phyloP scores from a whole-genome alignment of 176 grass and related monocot species.

The Musa schizocarpa region DNA sequence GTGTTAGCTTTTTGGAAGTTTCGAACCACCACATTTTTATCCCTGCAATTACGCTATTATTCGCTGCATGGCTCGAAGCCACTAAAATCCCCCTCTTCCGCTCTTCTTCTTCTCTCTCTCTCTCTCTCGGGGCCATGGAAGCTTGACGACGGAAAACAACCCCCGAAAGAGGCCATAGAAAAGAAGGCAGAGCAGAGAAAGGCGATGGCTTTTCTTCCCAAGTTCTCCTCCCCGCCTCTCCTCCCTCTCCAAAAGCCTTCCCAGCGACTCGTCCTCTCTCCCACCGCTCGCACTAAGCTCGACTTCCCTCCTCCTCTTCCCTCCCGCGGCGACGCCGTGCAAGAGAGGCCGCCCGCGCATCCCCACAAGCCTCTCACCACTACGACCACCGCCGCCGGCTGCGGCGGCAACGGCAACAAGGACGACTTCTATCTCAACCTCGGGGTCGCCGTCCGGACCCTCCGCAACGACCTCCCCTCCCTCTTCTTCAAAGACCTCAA shows the following conservation, averaged over 20 bases:
- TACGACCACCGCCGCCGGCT: conserved; percentile 14
- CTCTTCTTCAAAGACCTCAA: conserved; percentile 70
- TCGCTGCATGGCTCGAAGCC: conserved; percentile 36
- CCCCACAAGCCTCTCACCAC: conserved; percentile 24
- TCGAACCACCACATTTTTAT: too few relatives aligned
- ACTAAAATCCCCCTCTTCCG: conserved; percentile 34
- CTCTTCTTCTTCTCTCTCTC: conserved; percentile 21
- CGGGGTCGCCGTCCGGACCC: conserved; percentile 71
- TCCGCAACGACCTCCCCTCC: conserved; percentile 76
- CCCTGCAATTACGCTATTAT: background rate
- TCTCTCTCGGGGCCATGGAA: background rate
- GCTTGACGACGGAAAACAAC: conserved; percentile 8
- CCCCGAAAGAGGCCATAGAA: conserved; percentile 12
- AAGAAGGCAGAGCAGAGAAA: background rate
- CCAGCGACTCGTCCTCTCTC: conserved; percentile 23
- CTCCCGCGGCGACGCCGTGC: conserved; percentile 20
- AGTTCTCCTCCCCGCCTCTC: conserved; percentile 54
- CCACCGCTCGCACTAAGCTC: conserved; percentile 16
- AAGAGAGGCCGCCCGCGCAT: conserved; percentile 26
- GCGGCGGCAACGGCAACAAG: conserved; percentile 34
- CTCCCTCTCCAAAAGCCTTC: conserved; percentile 34
- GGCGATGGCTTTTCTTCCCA: conserved; percentile 85
- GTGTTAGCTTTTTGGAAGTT: too few relatives aligned
- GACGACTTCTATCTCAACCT: conserved; percentile 96
- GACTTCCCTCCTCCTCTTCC: conserved; percentile 24